Conservation (phyloP, 805 yeast species). For the Ascoidea asiatica region DNA sequence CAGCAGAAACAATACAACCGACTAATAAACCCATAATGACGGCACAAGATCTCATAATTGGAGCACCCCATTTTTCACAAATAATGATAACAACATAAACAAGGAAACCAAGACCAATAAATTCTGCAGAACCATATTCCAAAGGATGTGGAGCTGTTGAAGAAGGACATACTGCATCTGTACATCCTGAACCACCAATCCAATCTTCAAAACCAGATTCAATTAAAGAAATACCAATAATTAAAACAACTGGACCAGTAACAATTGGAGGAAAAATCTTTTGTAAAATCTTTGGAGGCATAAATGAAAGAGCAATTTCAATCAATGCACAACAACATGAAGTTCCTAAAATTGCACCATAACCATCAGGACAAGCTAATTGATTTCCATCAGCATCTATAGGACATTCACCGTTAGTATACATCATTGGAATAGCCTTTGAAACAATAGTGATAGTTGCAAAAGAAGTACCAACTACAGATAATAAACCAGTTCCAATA, state of each 20-base stretch:
- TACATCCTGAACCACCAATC: conserved; percentile 77
- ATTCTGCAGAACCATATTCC: conserved; percentile 79
- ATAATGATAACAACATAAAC: conserved; percentile 64
- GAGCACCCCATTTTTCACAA: conserved; percentile 82
- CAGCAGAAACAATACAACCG: conserved; percentile 90
- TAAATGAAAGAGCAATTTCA: conserved; percentile 60
- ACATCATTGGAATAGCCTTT: conserved; percentile 73
- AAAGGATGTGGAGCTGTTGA: conserved; percentile 39
- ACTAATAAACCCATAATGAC: conserved; percentile 73
- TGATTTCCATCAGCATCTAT: conserved; percentile 45
- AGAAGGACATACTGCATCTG: conserved; percentile 30
- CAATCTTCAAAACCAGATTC: conserved; percentile 70
- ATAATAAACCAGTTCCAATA: conserved; percentile 77
- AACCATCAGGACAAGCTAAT: conserved; percentile 80
- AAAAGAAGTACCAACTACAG: conserved; percentile 86
- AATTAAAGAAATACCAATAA: conserved; percentile 65
- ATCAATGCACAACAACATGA: conserved; percentile 66
- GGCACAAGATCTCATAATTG: conserved; percentile 90
- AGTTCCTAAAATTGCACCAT: conserved; percentile 77
- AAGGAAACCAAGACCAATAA: conserved; percentile 76
- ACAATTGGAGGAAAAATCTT: conserved; percentile 78
- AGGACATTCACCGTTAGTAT: conserved; percentile 56
- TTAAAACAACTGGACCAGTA: conserved; percentile 84
- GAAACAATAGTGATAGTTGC: conserved; percentile 75
- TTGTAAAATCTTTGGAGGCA: conserved; percentile 62